Evolutionary conservation across 2,329 filamentous ascomycete species (phyloP), one percentile per base, ranked within the genome.

Genomic region (Aspergillus ruber): DNA sequence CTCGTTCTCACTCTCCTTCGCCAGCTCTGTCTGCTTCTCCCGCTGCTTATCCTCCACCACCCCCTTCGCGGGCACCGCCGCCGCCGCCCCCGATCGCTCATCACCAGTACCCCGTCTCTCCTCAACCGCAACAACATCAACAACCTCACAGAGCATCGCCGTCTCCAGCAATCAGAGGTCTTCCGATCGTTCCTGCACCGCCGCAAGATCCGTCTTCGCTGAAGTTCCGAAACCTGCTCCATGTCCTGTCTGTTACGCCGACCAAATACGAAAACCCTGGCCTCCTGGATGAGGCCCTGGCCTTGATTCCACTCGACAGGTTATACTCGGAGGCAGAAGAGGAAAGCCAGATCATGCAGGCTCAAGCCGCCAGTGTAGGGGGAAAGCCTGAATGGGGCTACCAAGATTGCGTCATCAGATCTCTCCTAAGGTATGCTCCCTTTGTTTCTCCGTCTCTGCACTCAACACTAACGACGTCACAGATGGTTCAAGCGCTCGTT

Each of bases 401-500:
- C 65, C 91, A 97, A 69, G 93, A 98, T 71, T 98, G 91, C 67
- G 89, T 96, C 47, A 86, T 97, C 62, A 81, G 88, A 56, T 88
- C 91, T 51, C 76, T 97, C 54, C 75, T 97, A 62, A 85, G 83
- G 86, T 90, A 75, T 59, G 82, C 72, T 50, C 25, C 42, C 35
- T 42, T 41, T 9, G 46, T 43, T 47, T 51, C 60, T 51, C 60
- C 44, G 59, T 46, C 18, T 8, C 23, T 15, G 13, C 32, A 9
- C 18, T 17, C 43, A 59, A 44, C n/a, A 54, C 50, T 50, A 42
- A 44, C 20, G 13, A 43, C 45, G 35, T 50, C 53, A 17, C 49
- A 89, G 87, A 70, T 97, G 93, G 93, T 98, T 96, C 74, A 95
- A 93, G 74, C 81, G 86, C 55, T 85, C 86, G 6, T 97, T 97